Evolutionary conservation across 345 rosid genomes (phyloP).

Genomic region (Xanthoceras sorbifolium): DNA sequence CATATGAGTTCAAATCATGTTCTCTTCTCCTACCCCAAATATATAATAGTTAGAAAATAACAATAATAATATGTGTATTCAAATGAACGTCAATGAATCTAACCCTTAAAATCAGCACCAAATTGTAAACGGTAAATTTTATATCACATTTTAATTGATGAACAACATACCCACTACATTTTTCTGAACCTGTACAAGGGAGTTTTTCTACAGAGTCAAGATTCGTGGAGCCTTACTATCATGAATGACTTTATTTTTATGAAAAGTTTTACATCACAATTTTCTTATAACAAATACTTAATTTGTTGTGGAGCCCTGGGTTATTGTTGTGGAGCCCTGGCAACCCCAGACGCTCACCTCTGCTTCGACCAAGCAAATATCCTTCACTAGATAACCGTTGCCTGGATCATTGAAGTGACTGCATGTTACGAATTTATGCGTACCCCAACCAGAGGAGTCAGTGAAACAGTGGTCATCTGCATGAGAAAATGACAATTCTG

Average conservation of each 20-base stretch:
- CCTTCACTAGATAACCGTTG: constrained; percentile 28
- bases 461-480: constrained; percentile 42
- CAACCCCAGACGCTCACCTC: constrained; percentile 37
- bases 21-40: too few species aligned
- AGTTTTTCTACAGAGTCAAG: background rate
- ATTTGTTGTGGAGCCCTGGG: constrained; percentile 10
- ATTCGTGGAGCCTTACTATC: background rate
- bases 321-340: constrained; percentile 12
- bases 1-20: too few species aligned
- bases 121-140: background rate
- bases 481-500: background rate
- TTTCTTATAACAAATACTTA: background rate
- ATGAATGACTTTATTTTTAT: background rate
- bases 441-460: constrained; percentile 26
- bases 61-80: background rate
- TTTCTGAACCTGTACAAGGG: too few species aligned
- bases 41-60: too few species aligned
- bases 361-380: constrained; percentile 39
- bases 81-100: background rate
- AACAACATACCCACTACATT: background rate
- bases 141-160: background rate
- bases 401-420: constrained; percentile 9
- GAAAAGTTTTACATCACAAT: background rate
- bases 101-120: background rate
- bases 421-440: constrained; percentile 30